Conservation (phyloP, 176 grass and related monocot genomes). For the Canna indica region DNA sequence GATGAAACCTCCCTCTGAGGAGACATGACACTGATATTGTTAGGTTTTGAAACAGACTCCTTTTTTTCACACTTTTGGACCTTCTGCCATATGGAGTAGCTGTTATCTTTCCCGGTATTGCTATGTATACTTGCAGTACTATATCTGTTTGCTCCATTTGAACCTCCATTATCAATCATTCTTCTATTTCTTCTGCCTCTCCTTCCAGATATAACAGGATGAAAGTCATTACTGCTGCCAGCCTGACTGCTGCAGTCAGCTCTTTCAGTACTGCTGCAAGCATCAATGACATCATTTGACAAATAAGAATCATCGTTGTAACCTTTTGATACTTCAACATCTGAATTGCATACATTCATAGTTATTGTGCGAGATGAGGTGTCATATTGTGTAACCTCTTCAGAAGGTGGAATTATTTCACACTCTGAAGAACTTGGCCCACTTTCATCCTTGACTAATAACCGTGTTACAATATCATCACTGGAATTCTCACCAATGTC, state of each 20-base stretch:
- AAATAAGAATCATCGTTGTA: background rate
- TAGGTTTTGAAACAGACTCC: constrained; percentile 14
- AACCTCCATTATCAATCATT: constrained; percentile 31
- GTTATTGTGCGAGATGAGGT: background rate
- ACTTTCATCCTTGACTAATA: constrained; percentile 28
- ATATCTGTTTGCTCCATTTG: constrained; percentile 11
- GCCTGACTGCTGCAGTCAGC: constrained; percentile 6
- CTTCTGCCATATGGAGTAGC: constrained; percentile 25
- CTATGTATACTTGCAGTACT: constrained; percentile 5
- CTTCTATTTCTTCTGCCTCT: constrained; percentile 52
- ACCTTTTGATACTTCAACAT: constrained; percentile 23
- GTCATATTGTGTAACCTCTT: background rate
- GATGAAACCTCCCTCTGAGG: constrained; percentile 21
- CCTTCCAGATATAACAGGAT: constrained; percentile 51
- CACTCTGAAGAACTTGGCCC: constrained; percentile 15
- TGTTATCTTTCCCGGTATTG: constrained; percentile 24
- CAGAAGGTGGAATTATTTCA: background rate
- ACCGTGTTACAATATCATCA: constrained; percentile 9
- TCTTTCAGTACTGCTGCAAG: constrained; percentile 14
- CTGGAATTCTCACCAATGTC: constrained; percentile 23
- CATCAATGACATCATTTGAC: constrained; percentile 25
- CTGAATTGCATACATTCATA: constrained; percentile 14
- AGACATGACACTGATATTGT: constrained; percentile 21
- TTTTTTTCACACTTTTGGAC: constrained; percentile 25
- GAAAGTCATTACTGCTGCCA: constrained; percentile 39